phyloP scores from a whole-genome alignment of 2,329 filamentous ascomycete species.

The Cladosporium sp. region DNA sequence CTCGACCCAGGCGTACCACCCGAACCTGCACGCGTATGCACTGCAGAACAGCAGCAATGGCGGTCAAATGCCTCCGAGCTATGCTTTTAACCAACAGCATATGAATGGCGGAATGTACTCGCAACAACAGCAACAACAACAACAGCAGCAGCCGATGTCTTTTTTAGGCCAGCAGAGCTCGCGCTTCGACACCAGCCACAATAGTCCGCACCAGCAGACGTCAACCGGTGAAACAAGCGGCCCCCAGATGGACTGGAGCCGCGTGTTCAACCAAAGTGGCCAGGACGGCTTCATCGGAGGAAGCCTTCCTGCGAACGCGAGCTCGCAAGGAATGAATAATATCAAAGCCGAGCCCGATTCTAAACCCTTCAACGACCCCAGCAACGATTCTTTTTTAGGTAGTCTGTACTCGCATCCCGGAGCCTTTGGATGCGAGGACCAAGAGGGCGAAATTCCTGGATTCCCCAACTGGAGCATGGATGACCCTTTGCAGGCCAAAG shows the following conservation, averaged over 20 bases:
- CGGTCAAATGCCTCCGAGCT: slow-evolving; percentile 32
- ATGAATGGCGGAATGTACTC: slow-evolving; percentile 35
- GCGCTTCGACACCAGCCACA: slow-evolving; percentile 40
- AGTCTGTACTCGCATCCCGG: slow-evolving; percentile 48
- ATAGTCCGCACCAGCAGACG: slow-evolving; percentile 33
- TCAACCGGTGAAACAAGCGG: slow-evolving; percentile 34
- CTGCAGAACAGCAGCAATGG: slow-evolving; percentile 35
- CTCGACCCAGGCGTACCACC: slow-evolving; percentile 32
- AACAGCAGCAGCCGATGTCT: slow-evolving; percentile 34
- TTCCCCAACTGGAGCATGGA: slow-evolving; percentile 46
- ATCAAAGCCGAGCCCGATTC: slow-evolving; percentile 48
- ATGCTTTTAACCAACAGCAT: slow-evolving; percentile 32
- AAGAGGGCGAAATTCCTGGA: slow-evolving; percentile 34
- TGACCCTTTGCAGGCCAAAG: slow-evolving; percentile 49
- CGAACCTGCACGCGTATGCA: slow-evolving; percentile 35
- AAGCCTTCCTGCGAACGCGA: slow-evolving; percentile 48
- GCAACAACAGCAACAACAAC: slow-evolving; percentile 27
- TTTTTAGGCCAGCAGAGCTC: slow-evolving; percentile 42
- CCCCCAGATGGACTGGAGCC: slow-evolving; percentile 44
- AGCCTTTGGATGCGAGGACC: slow-evolving; percentile 43
- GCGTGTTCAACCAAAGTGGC: slow-evolving; percentile 46
- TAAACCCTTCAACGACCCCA: slow-evolving; percentile 45
- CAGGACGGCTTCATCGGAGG: slow-evolving; percentile 49
- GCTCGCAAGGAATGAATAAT: slow-evolving; percentile 36
- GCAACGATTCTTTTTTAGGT: slow-evolving; percentile 51